These are phyloP conservation scores for Omphalea diandra DNA, from an alignment of 441 rosid genomes.

Conservation along the genomic window DNA sequence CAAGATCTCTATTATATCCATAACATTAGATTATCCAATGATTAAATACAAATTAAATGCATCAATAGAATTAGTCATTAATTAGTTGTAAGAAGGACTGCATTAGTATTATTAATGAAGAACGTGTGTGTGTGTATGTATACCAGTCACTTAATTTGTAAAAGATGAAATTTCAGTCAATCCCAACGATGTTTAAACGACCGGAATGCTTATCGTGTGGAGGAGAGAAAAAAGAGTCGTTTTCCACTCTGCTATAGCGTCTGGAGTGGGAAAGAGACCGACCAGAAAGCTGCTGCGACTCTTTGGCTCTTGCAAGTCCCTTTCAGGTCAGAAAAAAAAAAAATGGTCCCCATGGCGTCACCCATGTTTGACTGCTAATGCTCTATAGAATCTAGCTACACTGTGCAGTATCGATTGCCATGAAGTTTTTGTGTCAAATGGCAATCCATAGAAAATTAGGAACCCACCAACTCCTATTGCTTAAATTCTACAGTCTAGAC, in stretches of 20 bases:
- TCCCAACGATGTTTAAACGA: too few relatives aligned
- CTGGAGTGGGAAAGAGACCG: conserved; percentile 32
- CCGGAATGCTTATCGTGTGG: conserved; percentile 26
- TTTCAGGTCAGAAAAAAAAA: conserved; percentile 31
- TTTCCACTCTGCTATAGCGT: conserved; percentile 17
- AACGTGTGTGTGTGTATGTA: too few relatives aligned
- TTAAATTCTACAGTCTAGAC: not conserved
- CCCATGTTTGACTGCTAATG: conserved; percentile 41
- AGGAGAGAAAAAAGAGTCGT: conserved; percentile 30
- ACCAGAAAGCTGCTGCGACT: conserved; percentile 33
- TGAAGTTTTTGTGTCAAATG: conserved; percentile 19
- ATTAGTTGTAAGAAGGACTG: too few relatives aligned
- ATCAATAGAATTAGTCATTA: too few relatives aligned
- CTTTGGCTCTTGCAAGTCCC: conserved; percentile 26
- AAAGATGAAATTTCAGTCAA: too few relatives aligned
- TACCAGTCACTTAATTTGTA: too few relatives aligned
- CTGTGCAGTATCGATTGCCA: not conserved
- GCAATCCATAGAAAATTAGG: conserved; percentile 26
- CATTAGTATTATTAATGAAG: too few relatives aligned
- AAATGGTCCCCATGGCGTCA: conserved; percentile 32
- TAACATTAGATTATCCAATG: too few relatives aligned
- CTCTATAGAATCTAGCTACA: conserved; percentile 35
- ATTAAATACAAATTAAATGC: too few relatives aligned
- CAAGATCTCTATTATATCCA: too few relatives aligned
- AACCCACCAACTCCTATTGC: not conserved